Conservation (phyloP, 208 protist species). For the Tritrichomonas foetus region DNA sequence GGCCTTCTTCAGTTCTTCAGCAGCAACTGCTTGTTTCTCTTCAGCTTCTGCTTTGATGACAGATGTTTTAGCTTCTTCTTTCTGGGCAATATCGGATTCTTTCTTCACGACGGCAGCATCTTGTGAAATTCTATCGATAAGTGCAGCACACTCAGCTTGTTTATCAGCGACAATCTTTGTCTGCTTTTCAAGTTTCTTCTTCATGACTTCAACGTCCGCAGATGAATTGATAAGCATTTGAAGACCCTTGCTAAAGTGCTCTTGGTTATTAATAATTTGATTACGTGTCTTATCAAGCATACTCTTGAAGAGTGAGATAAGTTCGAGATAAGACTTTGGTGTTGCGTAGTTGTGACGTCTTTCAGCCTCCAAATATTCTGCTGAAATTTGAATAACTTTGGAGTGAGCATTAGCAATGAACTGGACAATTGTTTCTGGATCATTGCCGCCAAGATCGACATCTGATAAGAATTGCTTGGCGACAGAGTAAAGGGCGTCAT, state of each 20-base stretch:
- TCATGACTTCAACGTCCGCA: conserved; percentile 56
- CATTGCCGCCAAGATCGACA: conserved; percentile 50
- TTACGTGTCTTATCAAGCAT: too few species aligned
- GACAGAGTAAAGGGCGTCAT: conserved; percentile 89
- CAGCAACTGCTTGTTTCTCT: conserved; percentile 56
- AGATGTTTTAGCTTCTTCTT: too few species aligned
- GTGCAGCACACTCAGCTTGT: background rate
- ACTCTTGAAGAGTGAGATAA: conserved; percentile 93
- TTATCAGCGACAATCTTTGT: conserved; percentile 54
- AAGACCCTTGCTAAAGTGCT: conserved; percentile 67
- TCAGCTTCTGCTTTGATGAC: background rate
- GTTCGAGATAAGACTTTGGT: conserved; percentile 96
- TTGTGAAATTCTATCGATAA: background rate
- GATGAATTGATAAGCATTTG: conserved; percentile 61
- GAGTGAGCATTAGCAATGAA: conserved; percentile 59
- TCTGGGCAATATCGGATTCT: conserved; percentile 62
- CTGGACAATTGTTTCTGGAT: conserved; percentile 42
- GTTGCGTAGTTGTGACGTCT: conserved; percentile 94
- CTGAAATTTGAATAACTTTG: conserved; percentile 78
- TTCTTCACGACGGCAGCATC: background rate
- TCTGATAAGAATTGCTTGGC: conserved; percentile 67
- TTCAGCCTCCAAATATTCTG: conserved; percentile 81
- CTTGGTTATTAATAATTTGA: conserved; percentile 76
- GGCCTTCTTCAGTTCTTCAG: conserved; percentile 70
- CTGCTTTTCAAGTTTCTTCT: conserved; percentile 60